Evolutionary conservation across 192 early-diverging fungal genomes (phyloP).

Genomic region (Umbelopsis sp.): DNA sequence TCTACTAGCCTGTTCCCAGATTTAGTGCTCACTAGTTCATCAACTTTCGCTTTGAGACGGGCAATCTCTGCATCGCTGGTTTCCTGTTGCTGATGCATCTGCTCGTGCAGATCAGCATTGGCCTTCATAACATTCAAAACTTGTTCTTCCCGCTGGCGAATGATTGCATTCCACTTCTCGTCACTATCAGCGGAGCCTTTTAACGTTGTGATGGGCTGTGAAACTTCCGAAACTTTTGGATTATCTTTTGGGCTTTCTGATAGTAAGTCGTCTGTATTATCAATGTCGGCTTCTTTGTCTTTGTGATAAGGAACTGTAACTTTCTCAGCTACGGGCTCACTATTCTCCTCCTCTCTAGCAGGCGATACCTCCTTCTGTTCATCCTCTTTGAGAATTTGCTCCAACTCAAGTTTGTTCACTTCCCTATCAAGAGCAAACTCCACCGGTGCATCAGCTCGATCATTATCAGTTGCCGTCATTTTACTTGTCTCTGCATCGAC

Average conservation of each 20-base stretch:
- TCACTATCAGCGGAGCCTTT: background rate
- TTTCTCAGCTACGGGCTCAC: too few relatives aligned
- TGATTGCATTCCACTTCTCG: slow-evolving; percentile 25
- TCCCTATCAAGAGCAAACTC: background rate
- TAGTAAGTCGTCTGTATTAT: too few relatives aligned
- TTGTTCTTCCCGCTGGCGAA: slow-evolving; percentile 52
- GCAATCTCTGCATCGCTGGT: slow-evolving; percentile 35
- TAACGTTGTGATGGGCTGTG: too few relatives aligned
- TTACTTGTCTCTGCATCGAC: background rate
- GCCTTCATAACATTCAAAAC: slow-evolving; percentile 52
- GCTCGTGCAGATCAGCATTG: slow-evolving; percentile 48
- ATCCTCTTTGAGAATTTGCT: too few relatives aligned
- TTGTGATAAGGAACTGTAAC: too few relatives aligned
- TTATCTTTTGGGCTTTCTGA: background rate
- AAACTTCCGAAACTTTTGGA: too few relatives aligned
- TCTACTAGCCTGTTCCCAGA: slow-evolving; percentile 20
- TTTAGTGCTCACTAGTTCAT: slow-evolving; percentile 24
- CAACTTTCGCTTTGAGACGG: slow-evolving; percentile 28
- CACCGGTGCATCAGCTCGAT: background rate
- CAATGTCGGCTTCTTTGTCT: too few relatives aligned
- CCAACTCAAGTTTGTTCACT: too few relatives aligned
- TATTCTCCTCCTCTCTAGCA: too few relatives aligned
- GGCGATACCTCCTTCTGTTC: too few relatives aligned
- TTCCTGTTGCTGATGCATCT: slow-evolving; percentile 48
- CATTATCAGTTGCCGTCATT: background rate